These are phyloP conservation scores for Myriangium duriaei DNA, from an alignment of 2,329 filamentous ascomycete species.

Conservation along the genomic window DNA sequence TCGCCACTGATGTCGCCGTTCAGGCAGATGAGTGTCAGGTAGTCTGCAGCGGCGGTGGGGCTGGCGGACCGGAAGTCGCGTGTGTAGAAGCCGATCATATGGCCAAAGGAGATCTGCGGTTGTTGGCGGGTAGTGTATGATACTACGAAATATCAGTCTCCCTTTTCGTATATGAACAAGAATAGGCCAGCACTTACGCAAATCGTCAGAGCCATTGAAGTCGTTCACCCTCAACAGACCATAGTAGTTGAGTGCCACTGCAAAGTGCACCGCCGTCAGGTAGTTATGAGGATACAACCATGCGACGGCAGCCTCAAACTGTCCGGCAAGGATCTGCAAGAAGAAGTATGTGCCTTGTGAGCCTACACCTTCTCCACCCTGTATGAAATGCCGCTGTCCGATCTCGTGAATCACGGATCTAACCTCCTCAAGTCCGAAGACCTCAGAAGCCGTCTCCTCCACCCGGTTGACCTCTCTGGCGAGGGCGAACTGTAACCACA, in stretches of 20 bases:
- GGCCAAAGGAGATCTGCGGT: slow-evolving; percentile 85
- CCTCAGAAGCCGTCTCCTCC: slow-evolving; percentile 49
- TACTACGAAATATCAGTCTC: slow-evolving; percentile 20
- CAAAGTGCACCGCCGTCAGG: slow-evolving; percentile 88
- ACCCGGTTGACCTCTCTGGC: slow-evolving; percentile 49
- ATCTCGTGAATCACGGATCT: slow-evolving; percentile 77
- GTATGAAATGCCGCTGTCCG: slow-evolving; percentile 79
- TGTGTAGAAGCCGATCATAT: slow-evolving; percentile 90
- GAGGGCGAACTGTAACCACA: slow-evolving; percentile 53
- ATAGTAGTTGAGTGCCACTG: slow-evolving; percentile 78
- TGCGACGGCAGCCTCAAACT: slow-evolving; percentile 87
- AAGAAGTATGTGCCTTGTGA: slow-evolving; percentile 88
- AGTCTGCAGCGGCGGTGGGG: slow-evolving; percentile 82
- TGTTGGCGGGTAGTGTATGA: slow-evolving; percentile 55
- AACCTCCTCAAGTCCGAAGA: slow-evolving; percentile 54
- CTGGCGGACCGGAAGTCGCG: slow-evolving; percentile 87
- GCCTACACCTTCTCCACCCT: slow-evolving; percentile 64
- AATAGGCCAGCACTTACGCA: slow-evolving; percentile 38
- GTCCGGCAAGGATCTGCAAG: slow-evolving; percentile 75
- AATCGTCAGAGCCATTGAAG: slow-evolving; percentile 59
- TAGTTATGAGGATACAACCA: slow-evolving; percentile 89
- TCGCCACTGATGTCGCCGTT: slow-evolving; percentile 71
- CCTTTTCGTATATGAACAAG: slow-evolving; percentile 22
- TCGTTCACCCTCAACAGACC: slow-evolving; percentile 79
- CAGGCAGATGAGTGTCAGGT: slow-evolving; percentile 80